Base-by-base conservation (phyloP, 2,329 filamentous ascomycete genomes). In the Fonsecaea pedrosoi region DNA sequence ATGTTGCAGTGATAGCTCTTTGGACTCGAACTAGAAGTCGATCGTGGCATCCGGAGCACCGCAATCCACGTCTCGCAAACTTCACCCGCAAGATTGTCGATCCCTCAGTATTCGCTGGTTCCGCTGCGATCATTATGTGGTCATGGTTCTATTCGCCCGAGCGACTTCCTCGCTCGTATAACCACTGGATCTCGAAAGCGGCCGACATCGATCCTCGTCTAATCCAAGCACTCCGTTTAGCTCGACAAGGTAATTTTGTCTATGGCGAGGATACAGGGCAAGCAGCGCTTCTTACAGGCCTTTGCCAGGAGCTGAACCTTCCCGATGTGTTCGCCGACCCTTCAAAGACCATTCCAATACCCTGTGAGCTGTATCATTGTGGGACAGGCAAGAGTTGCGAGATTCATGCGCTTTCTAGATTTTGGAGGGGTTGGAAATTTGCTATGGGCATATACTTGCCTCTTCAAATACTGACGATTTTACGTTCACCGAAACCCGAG, bases 301-400 rank as follows among this genome's bases (percentile, higher is more conserved):
- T 96, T 88, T 93, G 90, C 75, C 80, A 79, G 69, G 90, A 95
- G 71, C 90, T 90, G 77, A 80, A 80, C 35, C 87, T 88, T 81
- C 92, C 92, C 0, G 74, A 82, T n/a, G 79, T 81, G 64, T 93
- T 89, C 86, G 92, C 90, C 21, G 89, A 96, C 76, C 92, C 92
- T 0, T 82, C 84, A 18, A 82, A 83, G 64, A 86, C 88, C 0
- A 79, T 89, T 9, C 92, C 92, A 0, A 90, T 94, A 66, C 92
- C 92, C 0, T 96, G 92, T 78, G 89, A 92, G 76, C 82, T 96
- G 70, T 91, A 95, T 2, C 92, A 96, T 79, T 92, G 92, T 87
- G 90, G 90, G 62, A 84, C 83, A 69, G 90, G 91, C 2, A 83
- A 87, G 1, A 92, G 83, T 64, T 93, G 92, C 78, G 92, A 96